Base-by-base conservation (phyloP, 768 basidiomycete genomes). In the Mycena galopus region DNA sequence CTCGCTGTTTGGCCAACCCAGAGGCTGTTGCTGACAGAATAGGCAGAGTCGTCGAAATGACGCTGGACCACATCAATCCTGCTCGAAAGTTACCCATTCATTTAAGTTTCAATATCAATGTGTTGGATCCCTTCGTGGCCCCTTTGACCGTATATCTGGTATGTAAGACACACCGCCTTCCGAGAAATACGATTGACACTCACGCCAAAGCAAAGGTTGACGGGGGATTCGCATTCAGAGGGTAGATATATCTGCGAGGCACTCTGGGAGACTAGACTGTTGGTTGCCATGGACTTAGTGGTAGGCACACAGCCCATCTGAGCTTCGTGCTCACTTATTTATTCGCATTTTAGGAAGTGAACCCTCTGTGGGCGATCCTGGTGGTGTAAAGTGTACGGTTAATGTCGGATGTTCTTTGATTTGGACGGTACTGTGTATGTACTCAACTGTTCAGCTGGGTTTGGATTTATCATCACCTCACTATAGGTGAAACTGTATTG, bases 241-340 rank as follows among this genome's bases (percentile, higher is more conserved):
- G 97, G 97, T n/a, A 97, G 98, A 83, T 98, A 97, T 81, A 96
- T 97, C 77, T 96, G 94, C 75, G 96, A 98, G 83, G 92, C 94
- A 5, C 89, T 99, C 51, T 91, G 91, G 72, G 96, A 98, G 85
- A 99, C 97, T 8, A 96, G 96, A 8, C 88, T 94, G 67, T 89
- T 99, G 27, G 96, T 98, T 29, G 95, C 92, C 0, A 83, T 99
- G 27, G 97, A 99, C 82, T 86, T 99, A 73, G 97, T 99, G 96
- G 96, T 94, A 72, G 59, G 89, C 80, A 23, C 29, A 32, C 50
- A 16, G 2, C 29, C 35, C 23, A 16, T 21, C 32, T 42, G 33
- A 21, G 5, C 23, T 19, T 14, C 5, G 25, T 12, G 57, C 65
- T 75, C 66, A 67, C 51, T 57, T 62, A 42, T 51, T 30, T n/a